phyloP scores from a whole-genome alignment of 192 early-diverging fungal genomes.

The Kappamyces sp. region DNA sequence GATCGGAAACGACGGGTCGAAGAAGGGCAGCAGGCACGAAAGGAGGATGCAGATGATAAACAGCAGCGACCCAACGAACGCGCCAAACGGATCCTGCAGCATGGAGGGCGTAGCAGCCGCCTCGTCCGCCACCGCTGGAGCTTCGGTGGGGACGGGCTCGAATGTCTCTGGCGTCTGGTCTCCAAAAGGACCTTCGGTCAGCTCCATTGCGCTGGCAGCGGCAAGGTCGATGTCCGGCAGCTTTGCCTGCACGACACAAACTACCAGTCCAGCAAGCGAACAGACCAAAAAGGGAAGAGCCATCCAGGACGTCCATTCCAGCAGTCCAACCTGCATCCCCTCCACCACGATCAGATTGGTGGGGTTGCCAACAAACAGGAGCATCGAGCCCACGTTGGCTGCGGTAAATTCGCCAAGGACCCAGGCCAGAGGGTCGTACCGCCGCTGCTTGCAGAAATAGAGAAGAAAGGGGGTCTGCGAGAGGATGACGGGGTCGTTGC shows the following conservation, averaged over 20 bases:
- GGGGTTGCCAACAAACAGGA: conserved; percentile 81
- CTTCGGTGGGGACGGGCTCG: too few species aligned
- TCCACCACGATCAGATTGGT: conserved; percentile 83
- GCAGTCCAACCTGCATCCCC: conserved; percentile 65
- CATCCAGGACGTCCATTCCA: conserved; percentile 84
- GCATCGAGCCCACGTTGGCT: conserved; percentile 70
- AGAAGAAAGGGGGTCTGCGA: conserved; percentile 75
- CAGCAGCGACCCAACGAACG: conserved; percentile 46
- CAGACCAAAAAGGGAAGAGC: conserved; percentile 57
- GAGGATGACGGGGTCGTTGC: conserved; percentile 82
- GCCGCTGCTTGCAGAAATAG: conserved; percentile 56
- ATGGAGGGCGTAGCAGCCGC: conserved; percentile 17
- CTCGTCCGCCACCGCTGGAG: too few species aligned
- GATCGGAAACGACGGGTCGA: too few species aligned
- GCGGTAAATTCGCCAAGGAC: conserved; percentile 72
- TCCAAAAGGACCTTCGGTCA: too few species aligned
- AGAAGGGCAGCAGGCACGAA: too few species aligned
- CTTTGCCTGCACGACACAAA: conserved; percentile 30
- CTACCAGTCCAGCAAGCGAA: conserved; percentile 45
- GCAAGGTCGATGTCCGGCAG: conserved; percentile 33
- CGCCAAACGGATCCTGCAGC: conserved; percentile 53
- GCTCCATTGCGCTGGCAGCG: too few species aligned
- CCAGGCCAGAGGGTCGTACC: conserved; percentile 36
- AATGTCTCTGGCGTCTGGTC: too few species aligned
- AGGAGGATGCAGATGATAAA: too few species aligned